These are phyloP conservation scores for Hyphopichia khmerensis DNA, from an alignment of 1,139 yeast species.

Conservation along the genomic window DNA sequence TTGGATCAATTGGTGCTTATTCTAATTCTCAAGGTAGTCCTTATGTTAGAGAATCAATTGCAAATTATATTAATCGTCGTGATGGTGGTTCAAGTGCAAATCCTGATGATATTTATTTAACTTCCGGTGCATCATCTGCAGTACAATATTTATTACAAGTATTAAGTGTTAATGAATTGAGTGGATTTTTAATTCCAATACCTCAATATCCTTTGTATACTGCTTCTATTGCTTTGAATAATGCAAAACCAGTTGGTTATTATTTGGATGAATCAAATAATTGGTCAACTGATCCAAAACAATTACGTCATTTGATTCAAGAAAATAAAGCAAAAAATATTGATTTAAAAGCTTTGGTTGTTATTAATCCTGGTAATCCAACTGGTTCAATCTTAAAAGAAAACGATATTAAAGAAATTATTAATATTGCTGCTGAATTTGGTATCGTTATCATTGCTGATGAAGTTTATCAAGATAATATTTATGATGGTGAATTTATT, in stretches of 20 bases:
- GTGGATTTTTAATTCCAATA: constrained; percentile 91
- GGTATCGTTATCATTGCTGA: constrained; percentile 93
- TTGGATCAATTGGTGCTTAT: constrained; percentile 91
- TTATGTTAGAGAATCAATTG: constrained; percentile 70
- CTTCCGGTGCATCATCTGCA: constrained; percentile 93
- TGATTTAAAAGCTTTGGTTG: constrained; percentile 76
- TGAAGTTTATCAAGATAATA: constrained; percentile 94
- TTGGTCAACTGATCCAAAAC: constrained; percentile 80
- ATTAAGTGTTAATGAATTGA: constrained; percentile 59
- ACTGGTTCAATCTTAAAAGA: constrained; percentile 80
- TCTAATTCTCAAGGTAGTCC: constrained; percentile 88
- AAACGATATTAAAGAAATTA: constrained; percentile 65
- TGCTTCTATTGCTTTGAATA: constrained; percentile 81
- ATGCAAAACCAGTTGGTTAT: constrained; percentile 85
- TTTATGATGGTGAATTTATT: constrained; percentile 65
- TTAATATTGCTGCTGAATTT: constrained; percentile 77
- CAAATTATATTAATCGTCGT: constrained; percentile 71
- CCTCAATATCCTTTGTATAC: constrained; percentile 98
- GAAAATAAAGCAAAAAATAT: constrained; percentile 56
- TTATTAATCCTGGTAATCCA: constrained; percentile 97
- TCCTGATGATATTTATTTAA: constrained; percentile 74
- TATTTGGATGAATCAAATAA: constrained; percentile 72
- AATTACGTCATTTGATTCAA: constrained; percentile 56
- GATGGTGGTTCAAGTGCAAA: constrained; percentile 48
- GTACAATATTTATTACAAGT: constrained; percentile 75